Base-by-base conservation (phyloP, 192 early-diverging fungal genomes). In the Backusella circina region DNA sequence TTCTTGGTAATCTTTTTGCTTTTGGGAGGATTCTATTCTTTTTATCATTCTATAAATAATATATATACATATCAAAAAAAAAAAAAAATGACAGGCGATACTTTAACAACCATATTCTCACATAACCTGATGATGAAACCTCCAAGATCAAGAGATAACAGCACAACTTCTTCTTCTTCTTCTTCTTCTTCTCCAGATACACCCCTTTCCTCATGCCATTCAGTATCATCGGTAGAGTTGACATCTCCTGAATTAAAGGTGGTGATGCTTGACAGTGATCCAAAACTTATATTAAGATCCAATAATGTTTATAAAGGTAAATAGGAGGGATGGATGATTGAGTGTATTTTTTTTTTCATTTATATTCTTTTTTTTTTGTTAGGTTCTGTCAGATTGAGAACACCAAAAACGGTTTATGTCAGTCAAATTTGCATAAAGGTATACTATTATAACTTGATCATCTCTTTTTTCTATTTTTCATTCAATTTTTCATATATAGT, bases 371-470 rank as follows among this genome's bases (percentile, higher is more conserved):
- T 21, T 61, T 38, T 30, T 51, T 51, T 51, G 7, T 30, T 75
- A 75, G 75, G 70, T 1, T 26, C 50, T 36, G 70, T 72, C 9
- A 32, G 12, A 33, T 38, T 77, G 30, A 71, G 23, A n/a, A 71
- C 54, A 9, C 71, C 23, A 13, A 57, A 41, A n/a, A 21, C 47
- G 7, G 13, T 71, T 3, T 65, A 71, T 64, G 69, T 57, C 9
- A 77, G 39, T 61, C 76, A 65, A 28, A 71, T 77, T 7, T 32
- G 76, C 10, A 72, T 77, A 23, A 72, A 77, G 70, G 76, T 77
- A 77, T 37, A 10, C 7, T 15, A 68, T 16, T 31, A 10, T 31
- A 9, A 26, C 1, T 41, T 32, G 21, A 2, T 16, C 13, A n/a
- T 15, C 8, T 39, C 10, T 23, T 8, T 16, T 69, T 30, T 36